Conservation (phyloP, 2,329 filamentous ascomycete genomes). For the Akanthomyces muscarius region DNA sequence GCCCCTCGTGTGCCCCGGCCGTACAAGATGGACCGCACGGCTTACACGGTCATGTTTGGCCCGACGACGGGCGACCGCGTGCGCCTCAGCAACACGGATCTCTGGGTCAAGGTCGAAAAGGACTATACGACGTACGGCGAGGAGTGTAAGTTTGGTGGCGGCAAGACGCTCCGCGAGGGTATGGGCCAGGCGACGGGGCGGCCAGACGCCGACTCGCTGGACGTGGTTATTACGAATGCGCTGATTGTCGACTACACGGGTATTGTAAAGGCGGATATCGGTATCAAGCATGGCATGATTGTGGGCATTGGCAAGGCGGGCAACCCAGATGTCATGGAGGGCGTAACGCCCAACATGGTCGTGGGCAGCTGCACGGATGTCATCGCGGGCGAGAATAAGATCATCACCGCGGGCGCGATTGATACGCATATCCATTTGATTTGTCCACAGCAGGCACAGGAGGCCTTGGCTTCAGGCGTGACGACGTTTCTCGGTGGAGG, state of each 20-base stretch:
- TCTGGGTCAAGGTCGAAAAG: conserved; percentile 87
- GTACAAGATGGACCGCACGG: conserved; percentile 75
- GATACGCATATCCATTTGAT: conserved; percentile 94
- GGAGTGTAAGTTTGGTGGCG: conserved; percentile 92
- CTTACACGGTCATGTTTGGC: conserved; percentile 87
- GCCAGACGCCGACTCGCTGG: conserved; percentile 66
- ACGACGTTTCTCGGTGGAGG: conserved; percentile 84
- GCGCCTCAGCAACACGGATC: conserved; percentile 73
- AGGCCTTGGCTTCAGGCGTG: conserved; percentile 78
- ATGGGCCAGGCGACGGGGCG: conserved; percentile 90
- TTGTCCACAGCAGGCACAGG: conserved; percentile 84
- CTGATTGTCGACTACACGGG: conserved; percentile 87
- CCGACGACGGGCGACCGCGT: conserved; percentile 87
- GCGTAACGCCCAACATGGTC: conserved; percentile 72
- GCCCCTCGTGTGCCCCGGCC: conserved; percentile 69
- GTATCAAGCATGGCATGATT: conserved; percentile 82
- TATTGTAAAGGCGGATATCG: conserved; percentile 96
- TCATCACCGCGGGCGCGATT: conserved; percentile 84
- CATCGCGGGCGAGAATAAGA: conserved; percentile 83
- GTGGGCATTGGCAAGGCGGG: conserved; percentile 90
- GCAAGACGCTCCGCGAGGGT: conserved; percentile 88
- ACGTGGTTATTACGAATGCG: conserved; percentile 85
- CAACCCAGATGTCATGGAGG: conserved; percentile 96
- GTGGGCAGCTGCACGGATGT: conserved; percentile 89
- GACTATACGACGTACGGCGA: conserved; percentile 84